Evolutionary conservation across 2,329 filamentous ascomycete genomes (phyloP).

Genomic region (Microdochium paspali): DNA sequence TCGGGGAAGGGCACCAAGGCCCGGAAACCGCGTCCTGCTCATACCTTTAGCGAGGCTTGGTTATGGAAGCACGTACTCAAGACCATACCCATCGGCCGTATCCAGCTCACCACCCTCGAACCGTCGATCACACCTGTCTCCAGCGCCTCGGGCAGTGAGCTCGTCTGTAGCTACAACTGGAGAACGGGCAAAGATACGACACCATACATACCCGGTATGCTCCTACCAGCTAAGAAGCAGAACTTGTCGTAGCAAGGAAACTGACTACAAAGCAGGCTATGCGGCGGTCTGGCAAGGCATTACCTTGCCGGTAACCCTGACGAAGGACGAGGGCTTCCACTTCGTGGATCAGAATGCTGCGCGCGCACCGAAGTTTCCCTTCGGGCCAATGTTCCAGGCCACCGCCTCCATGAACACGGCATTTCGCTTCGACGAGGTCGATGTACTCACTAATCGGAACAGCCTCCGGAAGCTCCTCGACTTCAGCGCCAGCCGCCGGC

Average conservation of each 20-base stretch:
- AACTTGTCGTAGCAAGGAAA: background rate
- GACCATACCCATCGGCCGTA: too few species aligned
- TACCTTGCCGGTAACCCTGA: slow-evolving; percentile 3
- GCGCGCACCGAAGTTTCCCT: slow-evolving; percentile 10
- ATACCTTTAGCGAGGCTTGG: too few species aligned
- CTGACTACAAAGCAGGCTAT: slow-evolving; percentile 1
- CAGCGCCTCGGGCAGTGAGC: background rate
- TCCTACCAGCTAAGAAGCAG: background rate
- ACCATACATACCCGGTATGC: background rate
- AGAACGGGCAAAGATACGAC: background rate
- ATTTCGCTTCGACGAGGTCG: slow-evolving; percentile 14
- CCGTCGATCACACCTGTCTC: too few species aligned
- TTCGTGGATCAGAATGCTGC: slow-evolving; percentile 8
- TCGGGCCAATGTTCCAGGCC: slow-evolving; percentile 18
- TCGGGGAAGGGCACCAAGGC: too few species aligned
- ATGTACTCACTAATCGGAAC: slow-evolving; percentile 18
- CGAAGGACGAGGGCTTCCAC: slow-evolving; percentile 13
- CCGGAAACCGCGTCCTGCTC: too few species aligned
- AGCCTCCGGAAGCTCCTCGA: slow-evolving; percentile 13
- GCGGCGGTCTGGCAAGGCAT: slow-evolving; percentile 4
- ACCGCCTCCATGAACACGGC: slow-evolving; percentile 10
- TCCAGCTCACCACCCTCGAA: too few species aligned
- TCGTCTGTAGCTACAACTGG: background rate
- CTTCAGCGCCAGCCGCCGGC: slow-evolving; percentile 8
- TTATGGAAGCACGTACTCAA: too few species aligned